Evolutionary conservation across 2,329 filamentous ascomycete species (phyloP), one percentile per base, ranked within the genome.

Genomic region (Knufia petricola): DNA sequence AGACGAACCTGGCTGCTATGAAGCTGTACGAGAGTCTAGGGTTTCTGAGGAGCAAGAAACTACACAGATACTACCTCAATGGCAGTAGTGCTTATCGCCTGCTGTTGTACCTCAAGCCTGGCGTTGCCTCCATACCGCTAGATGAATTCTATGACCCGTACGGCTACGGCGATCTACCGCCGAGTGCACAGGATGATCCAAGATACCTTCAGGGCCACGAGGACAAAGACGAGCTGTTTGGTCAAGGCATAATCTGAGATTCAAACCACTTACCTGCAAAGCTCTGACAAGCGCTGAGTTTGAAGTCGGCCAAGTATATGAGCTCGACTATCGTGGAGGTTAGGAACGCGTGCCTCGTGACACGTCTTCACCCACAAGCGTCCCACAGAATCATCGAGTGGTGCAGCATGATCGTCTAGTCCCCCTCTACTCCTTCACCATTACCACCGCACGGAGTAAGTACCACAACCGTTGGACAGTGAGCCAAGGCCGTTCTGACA

Each of bases 41-140:
- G 0, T 98, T 98, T 61, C 67, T 96, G 19, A 76, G 90, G 45
- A 94, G 87, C 52, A 98, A 98, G 68, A 85, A 88, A 52, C 69
- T 98, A 46, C 89, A 96, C 66, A 77, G 92, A 37, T 98, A 98
- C 63, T 98, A 98, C 60, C 71, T 98, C 34, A 98, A 96, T 62
- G 92, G 92, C 9, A 98, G 87, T 63, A 94, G 88, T 49, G 92
- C 92, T 1, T 98, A 92, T 64, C 77, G 92, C 36, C 72, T 98
- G 45, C 81, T 96, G 4, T 67, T 98, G 31, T 83, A 89, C 54
- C 69, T 95, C 46, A 89, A 84, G 62, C 72, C 75, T 54, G 75
- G 74, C 4, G 70, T 74, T 8, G 70, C 70, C 2, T 64, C 66
- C 24, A 70, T 70, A 32, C 59, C 63, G 24, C 63, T 66, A 9